These are phyloP conservation scores for Candida vaughaniae DNA, from an alignment of 805 yeast species.

Conservation along the genomic window DNA sequence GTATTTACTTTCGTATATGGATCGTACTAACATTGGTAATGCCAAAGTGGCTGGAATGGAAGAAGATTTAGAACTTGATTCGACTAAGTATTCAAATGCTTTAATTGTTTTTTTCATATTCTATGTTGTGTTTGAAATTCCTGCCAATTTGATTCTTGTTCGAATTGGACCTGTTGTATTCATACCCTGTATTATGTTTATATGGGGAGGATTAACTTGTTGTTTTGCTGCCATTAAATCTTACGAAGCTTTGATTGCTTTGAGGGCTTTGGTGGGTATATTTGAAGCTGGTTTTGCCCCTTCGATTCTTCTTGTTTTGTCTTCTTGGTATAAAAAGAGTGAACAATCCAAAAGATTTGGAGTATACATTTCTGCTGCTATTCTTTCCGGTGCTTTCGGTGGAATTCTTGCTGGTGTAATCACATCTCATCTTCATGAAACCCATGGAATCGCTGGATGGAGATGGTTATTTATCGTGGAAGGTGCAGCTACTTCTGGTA, in stretches of 20 bases:
- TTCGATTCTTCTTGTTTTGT: conserved; percentile 14
- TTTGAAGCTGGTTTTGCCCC: conserved; percentile 27
- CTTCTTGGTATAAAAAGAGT: conserved; percentile 20
- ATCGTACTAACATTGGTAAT: conserved; percentile 53
- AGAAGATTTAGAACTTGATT: conserved; percentile 49
- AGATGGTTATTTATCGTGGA: conserved; percentile 44
- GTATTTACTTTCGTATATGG: conserved; percentile 9
- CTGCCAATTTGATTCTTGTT: conserved; percentile 13
- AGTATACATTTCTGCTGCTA: conserved; percentile 12
- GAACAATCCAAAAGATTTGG: conserved; percentile 21
- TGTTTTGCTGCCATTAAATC: conserved; percentile 1
- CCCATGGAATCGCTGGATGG: conserved; percentile 43
- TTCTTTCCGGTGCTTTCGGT: conserved; percentile 14
- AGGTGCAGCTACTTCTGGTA: conserved; percentile 29
- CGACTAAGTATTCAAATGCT: conserved; percentile 48
- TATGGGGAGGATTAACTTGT: conserved; percentile 8
- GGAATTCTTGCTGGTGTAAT: conserved; percentile 22
- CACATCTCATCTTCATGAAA: conserved; percentile 30
- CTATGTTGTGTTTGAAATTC: conserved; percentile 41
- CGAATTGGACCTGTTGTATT: conserved; percentile 53
- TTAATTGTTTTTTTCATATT: conserved; percentile 55
- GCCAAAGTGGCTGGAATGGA: conserved; percentile 68
- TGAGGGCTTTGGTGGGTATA: conserved; percentile 27
- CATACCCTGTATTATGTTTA: conserved; percentile 46
- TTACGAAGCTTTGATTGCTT: conserved; percentile 12